Conservation (phyloP, 2,329 filamentous ascomycete genomes). For the Cercospora beticola region DNA sequence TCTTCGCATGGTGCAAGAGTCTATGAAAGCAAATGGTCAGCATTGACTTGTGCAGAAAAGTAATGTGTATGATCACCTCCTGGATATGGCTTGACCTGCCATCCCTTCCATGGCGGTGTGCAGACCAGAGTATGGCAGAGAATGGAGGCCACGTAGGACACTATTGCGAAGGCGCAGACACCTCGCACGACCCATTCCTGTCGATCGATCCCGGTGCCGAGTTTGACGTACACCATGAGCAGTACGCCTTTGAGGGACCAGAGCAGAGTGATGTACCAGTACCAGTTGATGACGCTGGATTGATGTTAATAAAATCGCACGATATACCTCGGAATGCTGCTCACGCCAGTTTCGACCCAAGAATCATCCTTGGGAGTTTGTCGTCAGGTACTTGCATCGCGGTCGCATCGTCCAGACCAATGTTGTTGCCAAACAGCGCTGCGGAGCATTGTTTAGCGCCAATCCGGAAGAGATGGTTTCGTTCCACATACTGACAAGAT, state of each 20-base stretch:
- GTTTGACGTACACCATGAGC: slow-evolving; percentile 36
- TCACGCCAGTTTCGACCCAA: slow-evolving; percentile 36
- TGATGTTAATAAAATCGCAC: slow-evolving; percentile 4
- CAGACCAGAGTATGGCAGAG: slow-evolving; percentile 37
- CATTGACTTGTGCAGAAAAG: background rate
- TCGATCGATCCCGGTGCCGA: slow-evolving; percentile 32
- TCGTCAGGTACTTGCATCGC: slow-evolving; percentile 33
- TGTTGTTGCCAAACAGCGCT: slow-evolving; percentile 36
- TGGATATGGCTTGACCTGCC: slow-evolving; percentile 37
- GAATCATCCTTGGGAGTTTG: slow-evolving; percentile 26
- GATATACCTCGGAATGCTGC: background rate
- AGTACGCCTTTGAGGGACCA: slow-evolving; percentile 39
- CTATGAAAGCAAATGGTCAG: background rate
- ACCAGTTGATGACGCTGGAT: slow-evolving; percentile 34
- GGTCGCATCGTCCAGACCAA: slow-evolving; percentile 33
- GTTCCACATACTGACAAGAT: slow-evolving; percentile 14
- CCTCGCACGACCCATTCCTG: slow-evolving; percentile 30
- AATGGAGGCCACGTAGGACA: slow-evolving; percentile 34
- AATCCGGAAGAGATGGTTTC: background rate
- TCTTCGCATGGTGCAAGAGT: slow-evolving; percentile 34
- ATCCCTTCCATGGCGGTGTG: slow-evolving; percentile 32
- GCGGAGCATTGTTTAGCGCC: background rate
- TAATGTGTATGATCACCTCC: slow-evolving; percentile 1
- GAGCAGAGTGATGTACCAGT: slow-evolving; percentile 39
- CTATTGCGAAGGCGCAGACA: slow-evolving; percentile 29